Conservation (phyloP, 441 rosid species). For the Raphanus hybrid region DNA sequence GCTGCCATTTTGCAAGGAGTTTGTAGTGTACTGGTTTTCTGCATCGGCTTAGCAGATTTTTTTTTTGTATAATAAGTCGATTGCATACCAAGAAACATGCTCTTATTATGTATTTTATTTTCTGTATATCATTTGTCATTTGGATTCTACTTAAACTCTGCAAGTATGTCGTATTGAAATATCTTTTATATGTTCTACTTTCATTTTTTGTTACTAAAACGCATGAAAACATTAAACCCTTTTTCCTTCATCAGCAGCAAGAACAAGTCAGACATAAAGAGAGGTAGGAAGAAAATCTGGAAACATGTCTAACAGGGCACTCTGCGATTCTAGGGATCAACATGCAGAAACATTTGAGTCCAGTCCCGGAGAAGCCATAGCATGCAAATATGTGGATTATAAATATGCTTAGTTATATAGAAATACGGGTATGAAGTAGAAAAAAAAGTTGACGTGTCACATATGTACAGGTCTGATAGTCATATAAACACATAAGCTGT, state of each 20-base stretch:
- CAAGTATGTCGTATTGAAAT: slow-evolving; percentile 14
- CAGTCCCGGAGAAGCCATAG: background rate
- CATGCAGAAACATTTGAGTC: background rate
- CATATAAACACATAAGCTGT: background rate
- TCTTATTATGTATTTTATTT: background rate
- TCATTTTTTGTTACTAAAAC: background rate
- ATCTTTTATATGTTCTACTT: background rate
- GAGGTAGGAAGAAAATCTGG: background rate
- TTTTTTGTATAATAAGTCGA: background rate
- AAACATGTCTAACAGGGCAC: background rate
- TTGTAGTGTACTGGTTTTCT: background rate
- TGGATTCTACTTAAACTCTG: slow-evolving; percentile 16
- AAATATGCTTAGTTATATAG: background rate
- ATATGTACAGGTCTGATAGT: background rate
- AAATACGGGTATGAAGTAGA: background rate
- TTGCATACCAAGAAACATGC: background rate
- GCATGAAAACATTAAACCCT: background rate
- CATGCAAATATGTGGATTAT: background rate
- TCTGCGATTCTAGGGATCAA: background rate
- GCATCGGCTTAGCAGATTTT: slow-evolving; percentile 1
- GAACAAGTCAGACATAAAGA: no score
- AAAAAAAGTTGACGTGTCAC: background rate
- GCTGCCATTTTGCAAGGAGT: background rate
- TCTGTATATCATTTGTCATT: background rate
- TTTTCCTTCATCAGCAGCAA: no score